phyloP scores from a whole-genome alignment of 23 red algal genomes.

The Gracilaria caudata region DNA sequence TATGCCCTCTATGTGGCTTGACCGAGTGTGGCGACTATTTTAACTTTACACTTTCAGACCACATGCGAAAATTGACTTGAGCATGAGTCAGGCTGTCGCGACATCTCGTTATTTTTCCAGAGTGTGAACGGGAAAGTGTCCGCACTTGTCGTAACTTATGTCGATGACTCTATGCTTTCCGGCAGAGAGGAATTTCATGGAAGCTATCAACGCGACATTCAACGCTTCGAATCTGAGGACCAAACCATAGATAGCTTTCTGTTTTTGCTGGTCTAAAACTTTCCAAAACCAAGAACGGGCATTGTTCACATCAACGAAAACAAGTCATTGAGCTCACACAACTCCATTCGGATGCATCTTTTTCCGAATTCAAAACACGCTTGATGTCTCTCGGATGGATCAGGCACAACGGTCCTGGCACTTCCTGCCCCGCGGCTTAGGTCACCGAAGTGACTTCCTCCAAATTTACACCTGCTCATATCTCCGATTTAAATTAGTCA shows the following conservation, averaged over 20 bases:
- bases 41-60: conserved; percentile 29
- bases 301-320: conserved; percentile 21
- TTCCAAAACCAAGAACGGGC: neutral
- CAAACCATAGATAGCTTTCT: conserved; percentile 33
- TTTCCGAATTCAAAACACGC: neutral
- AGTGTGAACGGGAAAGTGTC: neutral
- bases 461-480: conserved; percentile 8
- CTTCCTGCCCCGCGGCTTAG: neutral
- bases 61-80: conserved; percentile 30
- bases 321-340: neutral
- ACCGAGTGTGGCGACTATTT: conserved; percentile 49
- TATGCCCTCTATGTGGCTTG: conserved; percentile 40
- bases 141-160: conserved; percentile 12
- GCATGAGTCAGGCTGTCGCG: conserved; percentile 17
- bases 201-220: neutral
- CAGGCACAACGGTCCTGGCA: conserved; percentile 10
- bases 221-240: conserved; percentile 20
- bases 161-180: conserved; percentile 29
- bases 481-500: conserved; percentile 4
- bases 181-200: conserved; percentile 37
- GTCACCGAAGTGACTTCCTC: conserved; percentile 19
- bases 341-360: neutral
- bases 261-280: conserved; percentile 37
- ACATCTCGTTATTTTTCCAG: conserved; percentile 37
- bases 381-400: conserved; percentile 30